Evolutionary conservation across 2,329 filamentous ascomycete species (phyloP), one percentile per base, ranked within the genome.

Genomic region (Microsporum canis): DNA sequence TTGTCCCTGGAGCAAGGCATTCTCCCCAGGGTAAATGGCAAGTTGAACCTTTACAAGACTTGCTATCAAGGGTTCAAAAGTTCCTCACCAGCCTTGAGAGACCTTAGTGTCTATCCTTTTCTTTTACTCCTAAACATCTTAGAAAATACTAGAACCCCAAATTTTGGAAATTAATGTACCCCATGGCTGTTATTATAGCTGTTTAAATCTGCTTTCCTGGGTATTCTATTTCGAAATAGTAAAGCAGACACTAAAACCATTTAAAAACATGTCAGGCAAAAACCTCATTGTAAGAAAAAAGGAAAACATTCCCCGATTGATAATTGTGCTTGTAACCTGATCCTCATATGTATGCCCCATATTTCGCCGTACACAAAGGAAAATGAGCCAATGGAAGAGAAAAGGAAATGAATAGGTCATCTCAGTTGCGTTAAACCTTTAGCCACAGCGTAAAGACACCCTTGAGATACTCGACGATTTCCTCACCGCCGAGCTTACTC

Each of bases 401-500:
- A 36, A 59, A 63, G 53, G 51, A 53, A 57, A 60, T 63, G 36
- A 43, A 49, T 57, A 59, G 47, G 49, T 12, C 38, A 58, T 55
- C n/a, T 31, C 33, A 29, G 3, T 39, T 57, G 29, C 51, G 17
- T 73, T 63, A 91, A 65, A 91, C 88, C 78, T 87, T 89, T 70
- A 88, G 76, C 88, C 88, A 94, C 68, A 94, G 75, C 65, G 77
- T 84, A 65, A 91, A 73, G 41, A 94, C 87, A 2, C 88, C 89
- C 80, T 95, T 95, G 58, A 91, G 86, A 75, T 97, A 99, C 76
- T 96, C 89, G 61, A 95, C 89, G 76, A 99, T 96, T 81, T 99
- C 94, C 71, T 91, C 88, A 0, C 89, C 90, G 29, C 92, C 91
- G 59, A 99, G 81, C 81, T 97, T 99, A 72, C 87, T 91, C 79